Base-by-base conservation (phyloP, 352 stramenopile species). In the Phytophthora pini region DNA sequence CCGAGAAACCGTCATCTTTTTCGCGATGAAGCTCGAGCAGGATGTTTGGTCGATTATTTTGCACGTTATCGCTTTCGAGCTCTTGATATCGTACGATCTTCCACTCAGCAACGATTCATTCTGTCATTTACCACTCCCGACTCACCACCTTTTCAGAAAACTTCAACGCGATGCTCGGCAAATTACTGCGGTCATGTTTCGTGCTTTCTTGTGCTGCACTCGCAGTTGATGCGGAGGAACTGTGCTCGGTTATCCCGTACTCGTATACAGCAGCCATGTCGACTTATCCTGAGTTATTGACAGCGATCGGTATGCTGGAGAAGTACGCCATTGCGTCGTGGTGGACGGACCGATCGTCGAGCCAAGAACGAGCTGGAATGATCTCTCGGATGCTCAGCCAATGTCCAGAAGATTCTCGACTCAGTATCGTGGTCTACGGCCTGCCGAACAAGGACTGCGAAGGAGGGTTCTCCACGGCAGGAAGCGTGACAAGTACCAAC, bases 361-460 rank as follows among this genome's bases (percentile, higher is more conserved):
- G 70, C 39, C 55, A 64, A 50, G 68, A 82, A 48, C 75, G 77
- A 59, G 55, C 52, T 11, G 47, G 44, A 9, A 61, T 70, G 46
- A 47, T 73, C 17, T 56, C 65, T 54, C 47, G 68, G 12, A 69
- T 89, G 31, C 62, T 84, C 12, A 61, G 20, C 26, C 43, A 70
- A 45, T 89, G 80, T 24, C 22, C 56, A 7, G 59, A 68, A 1
- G 65, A 70, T 17, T 76, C 68, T 40, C 78, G 79, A 3, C 62
- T 89, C n/a, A 87, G 59, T 36, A 65, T 90, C 27, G 78, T 90
- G 15, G 70, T 93, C 38, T 93, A 93, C 59, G 84, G 84, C 4
- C 71, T 93, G 17, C 82, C 84, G 11, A 84, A 90, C 68, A 93
- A 93, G 53, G 84, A 93, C 67, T 93, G 84, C 45, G 62, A 75